Percentiles rank a stretch among this genome's conserved stretches.
Conservation (phyloP, 2,329 filamentous ascomycete genomes). For the Fusarium graminum region DNA sequence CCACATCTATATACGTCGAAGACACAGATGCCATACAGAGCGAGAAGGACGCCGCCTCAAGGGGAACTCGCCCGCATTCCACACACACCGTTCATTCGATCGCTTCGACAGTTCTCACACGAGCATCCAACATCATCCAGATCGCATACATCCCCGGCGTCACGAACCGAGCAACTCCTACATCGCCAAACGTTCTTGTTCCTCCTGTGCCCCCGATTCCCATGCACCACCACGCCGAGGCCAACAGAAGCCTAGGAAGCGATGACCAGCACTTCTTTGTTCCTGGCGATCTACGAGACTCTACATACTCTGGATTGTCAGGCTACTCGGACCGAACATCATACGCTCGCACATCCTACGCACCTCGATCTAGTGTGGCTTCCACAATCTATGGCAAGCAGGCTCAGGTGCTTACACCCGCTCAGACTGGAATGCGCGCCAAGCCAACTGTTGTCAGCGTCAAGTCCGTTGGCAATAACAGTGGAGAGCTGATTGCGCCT, state of each 20-base stretch:
- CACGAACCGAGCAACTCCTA: constrained; percentile 87
- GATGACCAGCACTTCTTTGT: constrained; percentile 94
- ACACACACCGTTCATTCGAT: constrained; percentile 91
- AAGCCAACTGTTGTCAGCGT: constrained; percentile 96
- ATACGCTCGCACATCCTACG: constrained; percentile 69
- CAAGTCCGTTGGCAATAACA: constrained; percentile 74
- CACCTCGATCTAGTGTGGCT: constrained; percentile 79
- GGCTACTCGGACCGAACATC: constrained; percentile 72
- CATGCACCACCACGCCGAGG: constrained; percentile 68
- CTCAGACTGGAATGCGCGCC: constrained; percentile 86
- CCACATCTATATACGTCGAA: constrained; percentile 67
- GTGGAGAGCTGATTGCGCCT: constrained; percentile 69
- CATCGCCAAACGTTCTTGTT: constrained; percentile 83
- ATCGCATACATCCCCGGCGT: constrained; percentile 99
- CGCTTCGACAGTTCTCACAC: constrained; percentile 93
- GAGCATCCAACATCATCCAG: constrained; percentile 98
- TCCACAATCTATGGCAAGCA: constrained; percentile 96
- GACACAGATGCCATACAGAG: constrained; percentile 61
- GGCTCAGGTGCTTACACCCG: constrained; percentile 83
- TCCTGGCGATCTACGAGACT: constrained; percentile 89
- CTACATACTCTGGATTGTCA: constrained; percentile 85
- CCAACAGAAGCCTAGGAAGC: constrained; percentile 62
- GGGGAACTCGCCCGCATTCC: constrained; percentile 73
- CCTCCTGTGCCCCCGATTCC: constrained; percentile 96
- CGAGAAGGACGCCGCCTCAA: constrained; percentile 61